These are phyloP conservation scores for Calonectria henricotiae DNA, from an alignment of 2,329 filamentous ascomycete species.

Conservation along the genomic window DNA sequence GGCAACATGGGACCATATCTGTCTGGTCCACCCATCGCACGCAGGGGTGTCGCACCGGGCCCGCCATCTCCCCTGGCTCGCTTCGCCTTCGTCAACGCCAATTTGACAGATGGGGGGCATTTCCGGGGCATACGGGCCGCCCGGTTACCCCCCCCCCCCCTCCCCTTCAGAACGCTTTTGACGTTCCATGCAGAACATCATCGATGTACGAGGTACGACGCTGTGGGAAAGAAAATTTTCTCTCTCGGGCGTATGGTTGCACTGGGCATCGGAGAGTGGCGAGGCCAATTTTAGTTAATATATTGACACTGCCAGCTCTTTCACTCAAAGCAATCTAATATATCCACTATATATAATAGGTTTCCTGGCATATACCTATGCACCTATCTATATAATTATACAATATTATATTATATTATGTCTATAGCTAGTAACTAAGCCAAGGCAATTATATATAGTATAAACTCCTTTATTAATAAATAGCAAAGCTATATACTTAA, in stretches of 20 bases:
- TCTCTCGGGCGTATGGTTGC: not conserved
- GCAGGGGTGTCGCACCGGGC: not conserved
- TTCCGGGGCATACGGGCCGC: constrained; percentile 1
- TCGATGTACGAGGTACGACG: constrained; percentile 18
- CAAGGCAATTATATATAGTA: no score
- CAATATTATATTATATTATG: no score
- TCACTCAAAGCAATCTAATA: not conserved
- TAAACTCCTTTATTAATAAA: no score
- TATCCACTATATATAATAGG: not conserved
- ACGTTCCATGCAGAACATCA: constrained; percentile 22
- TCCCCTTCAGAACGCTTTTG: constrained; percentile 9
- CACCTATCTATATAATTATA: no score
- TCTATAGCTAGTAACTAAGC: no score
- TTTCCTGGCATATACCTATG: not conserved
- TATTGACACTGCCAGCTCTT: not conserved
- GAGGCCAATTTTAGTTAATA: not conserved
- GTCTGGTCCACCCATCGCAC: constrained; percentile 16
- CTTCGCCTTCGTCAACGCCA: constrained; percentile 1
- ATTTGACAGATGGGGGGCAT: not conserved
- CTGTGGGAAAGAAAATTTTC: constrained; percentile 5
- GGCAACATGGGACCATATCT: constrained; percentile 23
- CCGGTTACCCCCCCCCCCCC: not conserved
- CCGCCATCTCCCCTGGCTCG: constrained; percentile 12
- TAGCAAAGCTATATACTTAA: no score
- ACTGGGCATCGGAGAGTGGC: not conserved